phyloP scores from a whole-genome alignment of 495 filamentous ascomycete genomes.

The Neurospora africana region DNA sequence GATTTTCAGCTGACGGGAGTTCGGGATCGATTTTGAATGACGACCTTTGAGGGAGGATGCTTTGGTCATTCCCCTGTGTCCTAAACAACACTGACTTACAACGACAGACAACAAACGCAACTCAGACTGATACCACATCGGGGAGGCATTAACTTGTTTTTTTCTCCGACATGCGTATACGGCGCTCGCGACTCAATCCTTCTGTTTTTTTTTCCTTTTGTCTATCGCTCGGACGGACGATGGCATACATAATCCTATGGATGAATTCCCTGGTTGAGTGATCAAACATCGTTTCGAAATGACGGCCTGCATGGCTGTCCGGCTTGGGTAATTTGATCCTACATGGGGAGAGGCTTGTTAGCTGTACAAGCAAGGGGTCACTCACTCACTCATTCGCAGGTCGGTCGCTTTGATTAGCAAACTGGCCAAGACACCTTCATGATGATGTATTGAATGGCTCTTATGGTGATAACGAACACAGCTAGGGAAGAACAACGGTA shows the following conservation, averaged over 20 bases:
- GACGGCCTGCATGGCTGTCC: not conserved
- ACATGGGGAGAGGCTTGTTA: not conserved
- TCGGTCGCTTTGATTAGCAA: not conserved
- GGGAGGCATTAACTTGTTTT: not conserved
- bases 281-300: not conserved
- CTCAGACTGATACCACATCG: not conserved
- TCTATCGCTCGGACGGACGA: not conserved
- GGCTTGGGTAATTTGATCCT: not conserved
- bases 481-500: not conserved
- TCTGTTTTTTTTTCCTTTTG: not conserved
- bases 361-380: not conserved
- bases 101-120: not conserved
- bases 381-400: not conserved
- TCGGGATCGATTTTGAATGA: not conserved
- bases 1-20: not conserved
- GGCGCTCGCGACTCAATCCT: not conserved
- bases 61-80: not conserved
- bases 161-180: not conserved
- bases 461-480: not conserved
- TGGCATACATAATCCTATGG: not conserved
- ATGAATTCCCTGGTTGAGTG: not conserved
- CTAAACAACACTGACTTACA: not conserved
- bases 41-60: not conserved
- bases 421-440: not conserved
- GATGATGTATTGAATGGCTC: not conserved